These are phyloP conservation scores for Trichoderma guizhouense DNA, from an alignment of 2,329 filamentous ascomycete genomes.

Conservation along the genomic window DNA sequence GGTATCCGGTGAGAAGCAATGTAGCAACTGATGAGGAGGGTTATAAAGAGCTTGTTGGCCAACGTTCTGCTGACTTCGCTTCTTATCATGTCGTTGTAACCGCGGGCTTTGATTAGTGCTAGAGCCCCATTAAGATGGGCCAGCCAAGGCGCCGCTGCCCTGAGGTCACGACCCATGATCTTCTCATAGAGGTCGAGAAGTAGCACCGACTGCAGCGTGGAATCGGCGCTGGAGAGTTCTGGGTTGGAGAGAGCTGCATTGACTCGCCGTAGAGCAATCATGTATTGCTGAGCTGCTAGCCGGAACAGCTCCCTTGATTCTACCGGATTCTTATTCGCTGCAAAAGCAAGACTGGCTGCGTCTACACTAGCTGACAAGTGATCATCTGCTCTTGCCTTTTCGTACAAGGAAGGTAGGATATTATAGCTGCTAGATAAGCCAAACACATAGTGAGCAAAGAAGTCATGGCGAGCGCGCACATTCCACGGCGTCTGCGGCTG, in stretches of 20 bases:
- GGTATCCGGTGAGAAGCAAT: slow-evolving; percentile 19
- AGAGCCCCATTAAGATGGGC: slow-evolving; percentile 26
- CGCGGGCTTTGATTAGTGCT: slow-evolving; percentile 20
- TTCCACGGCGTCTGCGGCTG: slow-evolving; percentile 21
- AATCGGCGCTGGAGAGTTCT: slow-evolving; percentile 13
- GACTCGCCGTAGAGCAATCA: slow-evolving; percentile 1
- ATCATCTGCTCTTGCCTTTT: not conserved
- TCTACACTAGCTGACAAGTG: slow-evolving; percentile 26
- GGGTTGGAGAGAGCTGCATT: slow-evolving; percentile 12
- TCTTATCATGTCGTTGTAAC: slow-evolving; percentile 10
- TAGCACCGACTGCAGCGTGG: slow-evolving; percentile 25
- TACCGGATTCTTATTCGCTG: slow-evolving; percentile 16
- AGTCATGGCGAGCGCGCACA: slow-evolving; percentile 23
- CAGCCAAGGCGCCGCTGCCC: slow-evolving; percentile 17
- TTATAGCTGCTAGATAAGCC: slow-evolving; percentile 25
- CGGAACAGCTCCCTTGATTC: slow-evolving; percentile 1
- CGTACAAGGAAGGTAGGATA: slow-evolving; percentile 22
- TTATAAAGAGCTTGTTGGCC: slow-evolving; percentile 20
- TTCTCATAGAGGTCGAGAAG: slow-evolving; percentile 30
- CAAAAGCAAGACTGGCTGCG: slow-evolving; percentile 26
- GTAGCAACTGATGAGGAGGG: slow-evolving; percentile 15
- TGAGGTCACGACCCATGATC: slow-evolving; percentile 22
- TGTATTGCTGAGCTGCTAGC: slow-evolving; percentile 15
- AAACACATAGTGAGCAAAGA: slow-evolving; percentile 25
- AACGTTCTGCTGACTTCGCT: slow-evolving; percentile 18